Conservation (phyloP, 176 grass and related monocot genomes). For the Triticum timopheevii region DNA sequence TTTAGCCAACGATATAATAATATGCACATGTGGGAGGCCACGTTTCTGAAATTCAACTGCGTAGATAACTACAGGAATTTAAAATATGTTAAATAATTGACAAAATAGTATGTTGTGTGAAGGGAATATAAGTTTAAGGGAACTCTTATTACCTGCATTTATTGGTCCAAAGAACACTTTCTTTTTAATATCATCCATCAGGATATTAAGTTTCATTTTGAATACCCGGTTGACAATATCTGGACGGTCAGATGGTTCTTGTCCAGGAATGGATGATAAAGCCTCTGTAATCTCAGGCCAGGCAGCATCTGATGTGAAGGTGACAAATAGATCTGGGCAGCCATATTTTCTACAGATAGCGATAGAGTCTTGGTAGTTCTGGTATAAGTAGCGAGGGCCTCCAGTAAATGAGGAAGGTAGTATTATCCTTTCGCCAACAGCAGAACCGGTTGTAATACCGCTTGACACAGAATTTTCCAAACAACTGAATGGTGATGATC, state of each 20-base stretch:
- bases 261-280: not conserved
- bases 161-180: not conserved
- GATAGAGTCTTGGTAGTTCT: not conserved
- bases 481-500: not conserved
- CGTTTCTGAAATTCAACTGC: not conserved
- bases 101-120: not conserved
- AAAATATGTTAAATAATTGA: not conserved
- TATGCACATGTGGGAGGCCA: not conserved
- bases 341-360: not conserved
- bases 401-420: not conserved
- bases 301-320: not conserved
- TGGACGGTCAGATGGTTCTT: not conserved
- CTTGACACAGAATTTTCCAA: not conserved
- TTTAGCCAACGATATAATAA: not conserved
- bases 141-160: not conserved
- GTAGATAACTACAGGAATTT: not conserved
- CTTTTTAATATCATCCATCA: not conserved
- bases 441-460: not conserved
- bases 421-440: not conserved
- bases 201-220: not conserved
- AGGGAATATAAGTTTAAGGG: not conserved
- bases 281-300: not conserved
- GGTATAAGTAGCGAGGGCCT: not conserved
- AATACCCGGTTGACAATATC: not conserved
- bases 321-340: not conserved